Evolutionary conservation across 768 basidiomycete genomes (phyloP).

Genomic region (Phlegmacium glaucopus): DNA sequence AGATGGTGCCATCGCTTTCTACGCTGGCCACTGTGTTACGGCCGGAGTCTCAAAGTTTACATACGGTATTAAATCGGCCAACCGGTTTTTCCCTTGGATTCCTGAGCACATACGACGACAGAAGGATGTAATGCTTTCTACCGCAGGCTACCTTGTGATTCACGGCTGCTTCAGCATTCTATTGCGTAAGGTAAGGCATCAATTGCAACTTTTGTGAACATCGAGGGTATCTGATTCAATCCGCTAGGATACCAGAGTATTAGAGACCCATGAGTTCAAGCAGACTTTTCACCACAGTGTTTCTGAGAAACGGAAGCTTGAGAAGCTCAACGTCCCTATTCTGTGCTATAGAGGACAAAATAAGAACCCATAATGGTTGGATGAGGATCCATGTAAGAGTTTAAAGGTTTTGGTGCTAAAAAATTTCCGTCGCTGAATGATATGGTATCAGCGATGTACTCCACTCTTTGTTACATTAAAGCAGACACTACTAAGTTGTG

Average conservation of each 20-base stretch:
- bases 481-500: constrained; percentile 15
- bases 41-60: constrained; percentile 17
- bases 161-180: constrained; percentile 34
- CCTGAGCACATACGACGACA: constrained; percentile 36
- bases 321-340: constrained; percentile 11
- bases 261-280: constrained; percentile 38
- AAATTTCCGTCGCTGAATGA: no score
- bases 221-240: no score
- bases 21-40: constrained; percentile 17
- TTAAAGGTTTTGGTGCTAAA: no score
- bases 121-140: constrained; percentile 22
- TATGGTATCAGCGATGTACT: background rate
- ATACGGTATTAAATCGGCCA: constrained; percentile 25
- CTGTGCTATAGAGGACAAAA: constrained; percentile 19
- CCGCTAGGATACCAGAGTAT: constrained; percentile 35
- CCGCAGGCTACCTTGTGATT: constrained; percentile 27
- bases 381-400: constrained; percentile 1
- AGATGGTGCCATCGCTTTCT: constrained; percentile 21
- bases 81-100: constrained; percentile 20
- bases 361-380: constrained; percentile 16
- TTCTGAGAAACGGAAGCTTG: constrained; percentile 1
- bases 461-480: constrained; percentile 18
- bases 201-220: no score
- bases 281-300: constrained; percentile 24
- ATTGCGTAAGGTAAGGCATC: constrained; percentile 27